Evolutionary conservation across 2,329 filamentous ascomycete genomes (phyloP).

Genomic region (Colletotrichum echinochloae): DNA sequence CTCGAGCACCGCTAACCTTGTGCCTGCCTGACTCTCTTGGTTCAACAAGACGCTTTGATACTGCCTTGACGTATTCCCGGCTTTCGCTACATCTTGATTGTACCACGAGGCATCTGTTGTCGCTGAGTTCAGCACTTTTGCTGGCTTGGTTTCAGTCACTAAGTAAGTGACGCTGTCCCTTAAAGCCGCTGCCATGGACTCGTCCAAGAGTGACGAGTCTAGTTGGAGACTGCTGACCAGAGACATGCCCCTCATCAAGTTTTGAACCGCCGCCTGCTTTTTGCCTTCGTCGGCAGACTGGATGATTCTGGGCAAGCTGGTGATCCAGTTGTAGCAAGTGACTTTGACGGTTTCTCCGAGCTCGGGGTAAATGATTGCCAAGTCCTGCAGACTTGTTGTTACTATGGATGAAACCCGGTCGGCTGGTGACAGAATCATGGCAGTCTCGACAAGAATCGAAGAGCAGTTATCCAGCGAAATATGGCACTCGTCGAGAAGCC

Average conservation of each 20-base stretch:
- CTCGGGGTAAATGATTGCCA: slow-evolving; percentile 72
- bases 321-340: slow-evolving; percentile 83
- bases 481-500: slow-evolving; percentile 82
- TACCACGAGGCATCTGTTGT: slow-evolving; percentile 46
- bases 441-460: slow-evolving; percentile 81
- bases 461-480: slow-evolving; percentile 76
- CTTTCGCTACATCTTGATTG: slow-evolving; percentile 46
- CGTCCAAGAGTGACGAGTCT: slow-evolving; percentile 74
- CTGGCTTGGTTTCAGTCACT: slow-evolving; percentile 49
- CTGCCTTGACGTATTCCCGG: slow-evolving; percentile 41
- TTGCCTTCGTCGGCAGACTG: slow-evolving; percentile 84
- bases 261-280: slow-evolving; percentile 78
- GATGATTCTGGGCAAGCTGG: slow-evolving; percentile 83
- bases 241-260: slow-evolving; percentile 80
- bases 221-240: slow-evolving; percentile 73
- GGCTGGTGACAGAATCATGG: slow-evolving; percentile 75
- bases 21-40: slow-evolving; percentile 74
- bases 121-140: slow-evolving; percentile 50
- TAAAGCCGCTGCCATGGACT: slow-evolving; percentile 75
- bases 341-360: slow-evolving; percentile 75
- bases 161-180: slow-evolving; percentile 76
- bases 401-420: slow-evolving; percentile 53
- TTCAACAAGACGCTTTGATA: slow-evolving; percentile 74
- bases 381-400: slow-evolving; percentile 67
- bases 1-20: slow-evolving; percentile 66